These are phyloP conservation scores for Gynochthodes officinalis DNA, from an alignment of 257 asterid species.

Conservation along the genomic window DNA sequence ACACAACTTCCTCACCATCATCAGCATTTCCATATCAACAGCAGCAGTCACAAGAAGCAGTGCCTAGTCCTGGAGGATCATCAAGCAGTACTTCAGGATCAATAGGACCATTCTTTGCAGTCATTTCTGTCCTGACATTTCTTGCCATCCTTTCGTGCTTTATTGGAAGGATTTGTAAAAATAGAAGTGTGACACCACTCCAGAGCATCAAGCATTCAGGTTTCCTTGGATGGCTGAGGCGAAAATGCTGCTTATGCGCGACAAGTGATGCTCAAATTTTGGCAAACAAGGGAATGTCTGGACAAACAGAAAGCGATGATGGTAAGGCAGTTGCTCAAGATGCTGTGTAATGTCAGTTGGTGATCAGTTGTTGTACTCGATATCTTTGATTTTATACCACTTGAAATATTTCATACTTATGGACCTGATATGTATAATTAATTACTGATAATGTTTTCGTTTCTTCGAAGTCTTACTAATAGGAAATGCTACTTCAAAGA, in stretches of 20 bases:
- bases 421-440: background rate
- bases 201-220: constrained; percentile 18
- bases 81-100: constrained; percentile 29
- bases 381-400: background rate
- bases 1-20: constrained; percentile 24
- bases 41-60: constrained; percentile 21
- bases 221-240: constrained; percentile 20
- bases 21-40: constrained; percentile 27
- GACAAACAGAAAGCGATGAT: constrained; percentile 1
- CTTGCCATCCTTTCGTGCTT: constrained; percentile 33
- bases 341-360: constrained; percentile 3
- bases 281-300: constrained; percentile 8
- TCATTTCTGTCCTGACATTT: constrained; percentile 28
- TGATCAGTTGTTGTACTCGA: background rate
- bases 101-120: constrained; percentile 38
- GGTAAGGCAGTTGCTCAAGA: constrained; percentile 16
- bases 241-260: constrained; percentile 16
- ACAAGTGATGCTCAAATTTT: constrained; percentile 2
- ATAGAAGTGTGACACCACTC: constrained; percentile 18
- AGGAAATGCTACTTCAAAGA: no score
- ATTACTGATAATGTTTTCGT: background rate
- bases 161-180: constrained; percentile 25
- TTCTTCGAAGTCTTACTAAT: background rate
- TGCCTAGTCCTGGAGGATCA: constrained; percentile 17
- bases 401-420: background rate